These are phyloP conservation scores for Nannochloropsis oceanica DNA, from an alignment of 108 stramenopile genomes.

Conservation along the genomic window DNA sequence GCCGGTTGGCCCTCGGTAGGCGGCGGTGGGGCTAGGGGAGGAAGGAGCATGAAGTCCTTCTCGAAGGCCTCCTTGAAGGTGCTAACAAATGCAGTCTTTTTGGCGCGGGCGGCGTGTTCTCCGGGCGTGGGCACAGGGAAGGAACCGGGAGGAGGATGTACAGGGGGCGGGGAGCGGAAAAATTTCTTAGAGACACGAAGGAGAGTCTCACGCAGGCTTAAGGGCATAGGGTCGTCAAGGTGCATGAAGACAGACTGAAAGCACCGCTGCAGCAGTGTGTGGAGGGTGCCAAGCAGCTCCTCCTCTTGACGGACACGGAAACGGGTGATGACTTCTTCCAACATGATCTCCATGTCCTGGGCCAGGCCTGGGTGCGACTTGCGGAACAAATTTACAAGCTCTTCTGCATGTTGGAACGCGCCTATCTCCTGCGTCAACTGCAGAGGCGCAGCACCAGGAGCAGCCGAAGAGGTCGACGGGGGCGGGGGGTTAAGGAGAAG, in stretches of 20 bases:
- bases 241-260: constrained; percentile 6
- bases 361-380: not conserved
- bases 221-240: not conserved
- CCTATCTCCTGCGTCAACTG: not conserved
- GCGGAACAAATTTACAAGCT: not conserved
- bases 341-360: constrained; percentile 61
- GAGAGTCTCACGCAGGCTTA: not conserved
- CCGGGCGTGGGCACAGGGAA: not conserved
- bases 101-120: not conserved
- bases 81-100: constrained; percentile 14
- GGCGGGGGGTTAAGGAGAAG: not conserved
- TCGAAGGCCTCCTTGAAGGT: constrained; percentile 12
- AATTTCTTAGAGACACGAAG: not conserved
- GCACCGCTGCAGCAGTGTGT: constrained; percentile 46
- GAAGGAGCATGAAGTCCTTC: constrained; percentile 11
- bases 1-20: not conserved
- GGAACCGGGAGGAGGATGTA: not conserved
- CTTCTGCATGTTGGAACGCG: not conserved
- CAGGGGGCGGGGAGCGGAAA: not conserved
- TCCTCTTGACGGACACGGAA: constrained; percentile 76
- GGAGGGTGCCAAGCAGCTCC: constrained; percentile 64
- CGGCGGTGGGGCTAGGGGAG: not conserved
- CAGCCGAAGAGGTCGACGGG: not conserved
- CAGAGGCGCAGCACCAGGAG: not conserved
- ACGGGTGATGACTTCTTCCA: constrained; percentile 76